A percentile compares a stretch with the other conserved stretches of the same genome.
Conservation (phyloP, 2,329 filamentous ascomycete species). For the Fusarium algeriense region DNA sequence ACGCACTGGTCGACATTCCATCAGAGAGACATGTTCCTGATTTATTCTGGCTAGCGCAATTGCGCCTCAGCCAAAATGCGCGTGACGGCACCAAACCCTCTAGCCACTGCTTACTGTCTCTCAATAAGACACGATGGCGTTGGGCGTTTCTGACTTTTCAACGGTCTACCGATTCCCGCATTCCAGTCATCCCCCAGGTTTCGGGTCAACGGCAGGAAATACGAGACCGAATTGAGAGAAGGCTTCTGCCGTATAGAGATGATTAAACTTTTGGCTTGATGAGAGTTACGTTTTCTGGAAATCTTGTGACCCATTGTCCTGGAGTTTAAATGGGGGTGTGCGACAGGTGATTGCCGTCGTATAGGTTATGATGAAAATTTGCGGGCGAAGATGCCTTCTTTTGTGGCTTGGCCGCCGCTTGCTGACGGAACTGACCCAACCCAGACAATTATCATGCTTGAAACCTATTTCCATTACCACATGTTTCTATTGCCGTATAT, state of each 20-base stretch:
- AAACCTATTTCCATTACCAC: too few relatives aligned
- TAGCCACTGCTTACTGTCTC: constrained; percentile 5
- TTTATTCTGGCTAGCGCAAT: background rate
- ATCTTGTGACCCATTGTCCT: background rate
- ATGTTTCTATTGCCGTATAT: too few relatives aligned
- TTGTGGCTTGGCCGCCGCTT: background rate
- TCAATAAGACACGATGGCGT: background rate
- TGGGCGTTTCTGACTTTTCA: background rate
- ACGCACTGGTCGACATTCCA: background rate
- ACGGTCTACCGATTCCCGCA: background rate
- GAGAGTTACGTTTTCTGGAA: background rate
- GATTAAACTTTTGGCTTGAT: background rate
- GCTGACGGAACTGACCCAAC: background rate
- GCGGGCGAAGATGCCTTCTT: background rate
- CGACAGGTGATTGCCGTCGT: fast-evolving
- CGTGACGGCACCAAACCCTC: constrained; percentile 2
- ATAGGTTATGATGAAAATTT: background rate
- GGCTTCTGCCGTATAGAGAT: background rate
- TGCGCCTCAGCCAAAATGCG: background rate
- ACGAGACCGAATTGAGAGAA: background rate
- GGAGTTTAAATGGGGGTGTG: background rate
- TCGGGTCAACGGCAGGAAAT: background rate
- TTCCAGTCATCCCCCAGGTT: constrained; percentile 3
- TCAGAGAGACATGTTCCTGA: constrained; percentile 14
- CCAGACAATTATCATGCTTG: too few relatives aligned